phyloP scores from a whole-genome alignment of 139 green algal genomes.

The Chlorella sp. region DNA sequence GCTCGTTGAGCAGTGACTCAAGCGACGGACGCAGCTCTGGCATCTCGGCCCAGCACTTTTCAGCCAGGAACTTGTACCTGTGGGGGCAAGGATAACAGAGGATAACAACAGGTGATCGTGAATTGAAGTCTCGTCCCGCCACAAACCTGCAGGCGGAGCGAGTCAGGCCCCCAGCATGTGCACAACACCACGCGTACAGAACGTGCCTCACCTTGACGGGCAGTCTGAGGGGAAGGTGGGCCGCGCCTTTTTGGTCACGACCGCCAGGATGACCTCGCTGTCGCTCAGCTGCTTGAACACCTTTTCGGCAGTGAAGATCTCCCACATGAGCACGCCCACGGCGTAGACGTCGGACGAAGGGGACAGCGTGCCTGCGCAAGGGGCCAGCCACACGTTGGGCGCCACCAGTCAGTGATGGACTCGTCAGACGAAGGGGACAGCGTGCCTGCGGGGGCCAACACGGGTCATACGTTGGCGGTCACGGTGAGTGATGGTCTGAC shows the following conservation, averaged over 20 bases:
- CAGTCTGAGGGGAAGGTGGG: conserved; percentile 38
- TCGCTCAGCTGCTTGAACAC: conserved; percentile 45
- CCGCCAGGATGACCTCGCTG: conserved; percentile 43
- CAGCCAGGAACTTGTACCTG: conserved; percentile 40
- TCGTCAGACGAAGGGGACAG: too few relatives aligned
- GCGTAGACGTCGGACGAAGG: conserved; percentile 47
- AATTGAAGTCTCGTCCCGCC: too few relatives aligned
- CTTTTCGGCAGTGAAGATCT: conserved; percentile 43
- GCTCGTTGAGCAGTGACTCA: conserved; percentile 23
- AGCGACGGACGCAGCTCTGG: conserved; percentile 31
- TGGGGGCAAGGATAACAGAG: too few relatives aligned
- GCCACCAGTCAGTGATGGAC: too few relatives aligned
- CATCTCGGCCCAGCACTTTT: conserved; percentile 40
- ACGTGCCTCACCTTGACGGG: conserved; percentile 29
- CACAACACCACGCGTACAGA: too few relatives aligned
- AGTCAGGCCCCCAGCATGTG: too few relatives aligned
- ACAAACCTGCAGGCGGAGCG: too few relatives aligned
- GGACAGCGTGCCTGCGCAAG: conserved; percentile 15
- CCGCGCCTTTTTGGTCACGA: conserved; percentile 39
- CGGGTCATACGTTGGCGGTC: too few relatives aligned
- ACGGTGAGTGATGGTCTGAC: too few relatives aligned
- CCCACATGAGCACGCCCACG: conserved; percentile 55
- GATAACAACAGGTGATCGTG: too few relatives aligned
- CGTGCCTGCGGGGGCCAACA: too few relatives aligned
- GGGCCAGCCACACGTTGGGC: too few relatives aligned